These are phyloP conservation scores for Ceratocystiopsis sp. DNA, from an alignment of 2,329 filamentous ascomycete genomes.

Conservation along the genomic window DNA sequence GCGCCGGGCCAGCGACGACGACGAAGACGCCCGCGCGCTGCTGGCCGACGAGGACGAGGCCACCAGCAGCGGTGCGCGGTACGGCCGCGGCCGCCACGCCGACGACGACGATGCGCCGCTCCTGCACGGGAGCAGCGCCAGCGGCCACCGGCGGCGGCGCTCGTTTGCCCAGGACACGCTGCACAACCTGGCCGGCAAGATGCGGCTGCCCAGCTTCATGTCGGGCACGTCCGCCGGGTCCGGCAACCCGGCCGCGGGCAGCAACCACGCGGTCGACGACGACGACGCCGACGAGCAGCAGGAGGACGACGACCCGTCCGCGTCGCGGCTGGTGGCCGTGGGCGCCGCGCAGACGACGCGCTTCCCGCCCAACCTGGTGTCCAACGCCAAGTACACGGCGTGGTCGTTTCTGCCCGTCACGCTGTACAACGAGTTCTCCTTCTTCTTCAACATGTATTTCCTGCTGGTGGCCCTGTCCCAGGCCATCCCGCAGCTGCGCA, in stretches of 20 bases:
- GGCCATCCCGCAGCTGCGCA: conserved; percentile 72
- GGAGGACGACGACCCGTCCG: conserved; percentile 44
- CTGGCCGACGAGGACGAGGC: conserved; percentile 18
- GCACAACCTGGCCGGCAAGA: conserved; percentile 26
- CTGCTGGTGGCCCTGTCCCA: conserved; percentile 88
- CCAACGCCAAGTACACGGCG: conserved; percentile 94
- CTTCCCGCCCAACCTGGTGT: conserved; percentile 82
- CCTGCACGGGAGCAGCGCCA: conserved; percentile 13
- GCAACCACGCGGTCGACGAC: conserved; percentile 20
- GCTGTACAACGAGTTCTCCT: conserved; percentile 96
- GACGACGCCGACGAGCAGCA: conserved; percentile 22
- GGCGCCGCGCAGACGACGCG: conserved; percentile 55
- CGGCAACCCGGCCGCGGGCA: conserved; percentile 14
- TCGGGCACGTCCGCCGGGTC: conserved; percentile 18
- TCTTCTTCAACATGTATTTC: conserved; percentile 99
- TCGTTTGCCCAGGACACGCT: conserved; percentile 24
- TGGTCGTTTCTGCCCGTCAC: conserved; percentile 89
- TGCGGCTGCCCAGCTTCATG: conserved; percentile 54
- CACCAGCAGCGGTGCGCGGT: conserved; percentile 23
- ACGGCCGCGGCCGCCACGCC: conserved; percentile 40
- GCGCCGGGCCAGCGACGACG: conserved; percentile 30
- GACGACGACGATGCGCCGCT: conserved; percentile 53
- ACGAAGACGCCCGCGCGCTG: conserved; percentile 30
- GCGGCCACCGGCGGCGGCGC: conserved; percentile 16
- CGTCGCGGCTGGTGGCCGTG: conserved; percentile 59